Evolutionary conservation across 139 green algal species (phyloP), one percentile per base, ranked within the genome.

Genomic region (Ettlia oleoabundans): DNA sequence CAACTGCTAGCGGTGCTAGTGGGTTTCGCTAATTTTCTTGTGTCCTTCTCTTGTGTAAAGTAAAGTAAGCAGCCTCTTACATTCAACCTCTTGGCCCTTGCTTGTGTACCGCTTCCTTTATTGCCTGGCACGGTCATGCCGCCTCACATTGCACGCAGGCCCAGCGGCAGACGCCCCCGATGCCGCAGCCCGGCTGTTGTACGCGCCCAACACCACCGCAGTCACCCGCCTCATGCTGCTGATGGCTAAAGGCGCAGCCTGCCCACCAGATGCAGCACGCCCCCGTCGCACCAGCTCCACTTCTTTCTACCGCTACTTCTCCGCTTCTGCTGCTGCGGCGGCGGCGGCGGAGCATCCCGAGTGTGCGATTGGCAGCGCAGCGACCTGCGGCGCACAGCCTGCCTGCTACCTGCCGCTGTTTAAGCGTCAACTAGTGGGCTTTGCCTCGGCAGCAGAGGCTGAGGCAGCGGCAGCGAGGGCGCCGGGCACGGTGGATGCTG

Each of bases 291-390:
- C 28, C 47, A 74, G 68, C 53, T 76, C 85, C 42, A 74, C 67
- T 71, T 88, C 68, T 67, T 95, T 95, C 84, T 86, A 88, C 42
- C 87, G 84, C 65, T 71, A 90, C 40, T 95, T 94, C 40, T 37
- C 82, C 0, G 77, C 82, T 32, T 37, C 42, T 5, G 62, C 61
- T 1, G 40, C n/a, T 7, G 73, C 73, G 0, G 73, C 72, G 7
- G 72, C 52, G 1, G 52, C 73, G 1, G 52, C 73, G 13, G 73
- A 51, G 24, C 73, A 80, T 37, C 53, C 73, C 22, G 73, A 68
- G 24, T 80, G 73, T 33, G 9, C 52, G n/a, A n/a, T 28, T 35
- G 52, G 52, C 8, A 13, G 53, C 35, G 28, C 73, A 24, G 61
- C 42, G 4, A 53, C 61, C 3, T 95, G 92, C 87, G 68, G 92